phyloP scores from a whole-genome alignment of 2,329 filamentous ascomycete species.

The Colletotrichum plurivorum region DNA sequence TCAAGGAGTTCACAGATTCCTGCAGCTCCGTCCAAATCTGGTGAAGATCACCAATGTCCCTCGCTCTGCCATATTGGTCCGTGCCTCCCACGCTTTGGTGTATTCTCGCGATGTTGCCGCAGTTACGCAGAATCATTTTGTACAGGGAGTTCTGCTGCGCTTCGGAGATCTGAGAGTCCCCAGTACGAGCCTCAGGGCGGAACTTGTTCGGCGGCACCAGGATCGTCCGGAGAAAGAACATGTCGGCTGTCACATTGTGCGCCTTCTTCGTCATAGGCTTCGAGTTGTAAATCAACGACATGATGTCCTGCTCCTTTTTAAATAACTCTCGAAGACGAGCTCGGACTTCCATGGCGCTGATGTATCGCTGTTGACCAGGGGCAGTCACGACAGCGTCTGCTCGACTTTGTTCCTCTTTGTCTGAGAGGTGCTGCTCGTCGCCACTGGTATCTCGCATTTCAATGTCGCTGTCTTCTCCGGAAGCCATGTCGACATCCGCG shows the following conservation, averaged over 20 bases:
- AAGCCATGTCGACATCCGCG: slow-evolving; percentile 72
- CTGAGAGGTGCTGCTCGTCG: slow-evolving; percentile 61
- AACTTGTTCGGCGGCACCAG: slow-evolving; percentile 94
- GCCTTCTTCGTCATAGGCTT: slow-evolving; percentile 73
- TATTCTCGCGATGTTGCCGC: slow-evolving; percentile 80
- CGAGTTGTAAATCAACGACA: slow-evolving; percentile 88
- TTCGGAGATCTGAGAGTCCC: slow-evolving; percentile 86
- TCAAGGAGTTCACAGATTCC: slow-evolving; percentile 91
- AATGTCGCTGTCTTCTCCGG: slow-evolving; percentile 58
- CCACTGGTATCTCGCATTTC: slow-evolving; percentile 60
- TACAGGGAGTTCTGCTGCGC: slow-evolving; percentile 90
- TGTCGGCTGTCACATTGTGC: slow-evolving; percentile 78
- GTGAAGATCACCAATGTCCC: slow-evolving; percentile 83
- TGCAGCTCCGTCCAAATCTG: slow-evolving; percentile 88
- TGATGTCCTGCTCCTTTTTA: slow-evolving; percentile 86
- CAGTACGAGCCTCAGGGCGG: slow-evolving; percentile 87
- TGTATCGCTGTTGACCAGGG: slow-evolving; percentile 74
- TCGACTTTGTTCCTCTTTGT: slow-evolving; percentile 51
- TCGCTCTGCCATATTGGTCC: slow-evolving; percentile 61
- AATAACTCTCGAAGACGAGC: slow-evolving; percentile 86
- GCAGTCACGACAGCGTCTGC: slow-evolving; percentile 51
- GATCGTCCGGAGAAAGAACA: slow-evolving; percentile 93
- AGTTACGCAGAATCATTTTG: slow-evolving; percentile 84
- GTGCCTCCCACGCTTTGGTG: slow-evolving; percentile 60
- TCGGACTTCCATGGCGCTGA: slow-evolving; percentile 87